Percentiles rank a stretch among this genome's conserved stretches.
phyloP scores from a whole-genome alignment of 1,284 basidiomycete species.

The Rhodofomes roseus region DNA sequence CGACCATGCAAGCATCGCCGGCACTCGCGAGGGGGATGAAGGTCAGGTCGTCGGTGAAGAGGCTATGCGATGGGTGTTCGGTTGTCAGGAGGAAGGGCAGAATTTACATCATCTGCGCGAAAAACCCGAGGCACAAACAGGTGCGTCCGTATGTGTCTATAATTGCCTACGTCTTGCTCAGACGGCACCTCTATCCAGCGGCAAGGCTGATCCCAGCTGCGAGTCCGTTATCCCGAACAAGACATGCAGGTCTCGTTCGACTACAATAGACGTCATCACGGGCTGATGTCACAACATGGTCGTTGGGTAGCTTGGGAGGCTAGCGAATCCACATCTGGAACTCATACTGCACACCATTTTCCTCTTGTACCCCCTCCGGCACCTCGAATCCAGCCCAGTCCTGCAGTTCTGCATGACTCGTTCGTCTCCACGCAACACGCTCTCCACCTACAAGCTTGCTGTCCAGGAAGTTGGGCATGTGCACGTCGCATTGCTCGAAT shows the following conservation, averaged over 20 bases:
- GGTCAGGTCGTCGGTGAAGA: slow-evolving; percentile 91
- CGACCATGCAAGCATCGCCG: slow-evolving; percentile 23
- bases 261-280: neutral
- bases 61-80: slow-evolving; percentile 88
- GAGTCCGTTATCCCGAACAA: neutral
- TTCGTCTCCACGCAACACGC: slow-evolving; percentile 47
- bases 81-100: slow-evolving; percentile 87
- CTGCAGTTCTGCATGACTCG: slow-evolving; percentile 58
- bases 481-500: slow-evolving; percentile 83
- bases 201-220: slow-evolving; percentile 45
- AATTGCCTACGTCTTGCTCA: slow-evolving; percentile 1
- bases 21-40: slow-evolving; percentile 82
- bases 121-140: slow-evolving; percentile 98
- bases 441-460: slow-evolving; percentile 16
- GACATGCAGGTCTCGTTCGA: neutral
- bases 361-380: slow-evolving; percentile 69
- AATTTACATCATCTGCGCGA: slow-evolving; percentile 91
- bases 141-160: slow-evolving; percentile 41
- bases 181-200: slow-evolving; percentile 40
- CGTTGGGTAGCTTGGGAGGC: slow-evolving; percentile 1
- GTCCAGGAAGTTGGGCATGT: slow-evolving; percentile 70
- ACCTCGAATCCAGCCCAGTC: slow-evolving; percentile 82
- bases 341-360: slow-evolving; percentile 81
- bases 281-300: neutral
- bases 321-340: slow-evolving; percentile 87